Evolutionary conservation across 2,329 filamentous ascomycete species (phyloP), one percentile per base, ranked within the genome.

Genomic region (Cercospora canescens): DNA sequence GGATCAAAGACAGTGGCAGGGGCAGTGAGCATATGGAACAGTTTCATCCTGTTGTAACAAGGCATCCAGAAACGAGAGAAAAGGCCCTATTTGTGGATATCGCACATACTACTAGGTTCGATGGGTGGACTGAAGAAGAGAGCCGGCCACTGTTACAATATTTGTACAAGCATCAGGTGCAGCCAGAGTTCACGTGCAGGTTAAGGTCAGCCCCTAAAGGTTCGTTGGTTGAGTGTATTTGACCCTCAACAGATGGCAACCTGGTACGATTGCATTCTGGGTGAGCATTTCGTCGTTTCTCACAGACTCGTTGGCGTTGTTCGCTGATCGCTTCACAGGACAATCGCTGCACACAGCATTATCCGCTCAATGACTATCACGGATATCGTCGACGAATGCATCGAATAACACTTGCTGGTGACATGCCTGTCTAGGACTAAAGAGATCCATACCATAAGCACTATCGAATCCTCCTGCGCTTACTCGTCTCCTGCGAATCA

Each of bases 71-170:
- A 12, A 95, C 92, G 0, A 91, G 91, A 8, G 89, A 94, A 76
- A 95, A 95, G 81, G 89, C 90, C 0, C 80, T 96, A 12, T 96
- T 87, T 71, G 86, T 96, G 34, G 96, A 95, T 76, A 88, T 89
- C 2, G 91, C 94, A 75, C 95, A 95, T 80, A 94, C 91, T 4
- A 88, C 91, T 60, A 84, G 88, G 37, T 94, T 96, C 61, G 86
- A 94, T 2, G 92, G 92, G 7, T 87, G 89, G 74, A 95, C 95
- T 79, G 91, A 91, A 74, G 92, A 95, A 74, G 93, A 96, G 76
- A 93, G 90, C 2, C 91, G 94, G 69, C 84, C 84, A 41, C 81
- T 93, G 11, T 83, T 93, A 66, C 90, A 91, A 74, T 92, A 92
- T 80, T 79, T 93, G 12, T 91, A 88, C 75, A 86, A 91, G 74